These are phyloP conservation scores for Solanum hybrid DNA, from an alignment of 305 asterid species.

Conservation along the genomic window DNA sequence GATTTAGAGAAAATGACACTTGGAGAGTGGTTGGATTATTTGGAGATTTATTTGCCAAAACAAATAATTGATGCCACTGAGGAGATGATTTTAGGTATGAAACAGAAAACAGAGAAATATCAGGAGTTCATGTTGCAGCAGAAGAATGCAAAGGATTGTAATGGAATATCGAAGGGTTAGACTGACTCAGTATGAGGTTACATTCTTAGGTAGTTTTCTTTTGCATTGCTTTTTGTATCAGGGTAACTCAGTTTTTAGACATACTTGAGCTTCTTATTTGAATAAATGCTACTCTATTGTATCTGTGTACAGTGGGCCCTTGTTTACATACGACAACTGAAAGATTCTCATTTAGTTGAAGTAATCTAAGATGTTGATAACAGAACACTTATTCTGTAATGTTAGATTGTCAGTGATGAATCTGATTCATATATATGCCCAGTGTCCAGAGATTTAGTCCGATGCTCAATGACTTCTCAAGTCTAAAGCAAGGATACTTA, in stretches of 20 bases:
- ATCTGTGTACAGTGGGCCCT: neutral
- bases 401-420: neutral
- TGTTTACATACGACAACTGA: neutral
- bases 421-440: neutral
- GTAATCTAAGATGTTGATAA: neutral
- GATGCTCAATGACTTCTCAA: neutral
- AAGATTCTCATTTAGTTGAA: neutral
- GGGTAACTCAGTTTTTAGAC: neutral
- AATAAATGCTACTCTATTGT: neutral
- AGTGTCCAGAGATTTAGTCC: neutral
- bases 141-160: conserved; percentile 20
- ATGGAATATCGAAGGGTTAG: neutral
- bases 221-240: neutral
- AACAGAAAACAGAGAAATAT: conserved; percentile 37
- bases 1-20: conserved; percentile 57
- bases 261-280: neutral
- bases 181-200: neutral
- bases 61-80: conserved; percentile 37
- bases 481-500: neutral
- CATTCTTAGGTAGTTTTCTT: neutral
- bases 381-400: neutral
- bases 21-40: conserved; percentile 56
- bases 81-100: conserved; percentile 43
- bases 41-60: conserved; percentile 46
- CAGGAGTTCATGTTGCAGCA: conserved; percentile 43